A percentile compares a stretch with the other conserved stretches of the same genome.
Conservation (phyloP, 2,329 filamentous ascomycete species). For the Cladosporium austrohemisphaericum region DNA sequence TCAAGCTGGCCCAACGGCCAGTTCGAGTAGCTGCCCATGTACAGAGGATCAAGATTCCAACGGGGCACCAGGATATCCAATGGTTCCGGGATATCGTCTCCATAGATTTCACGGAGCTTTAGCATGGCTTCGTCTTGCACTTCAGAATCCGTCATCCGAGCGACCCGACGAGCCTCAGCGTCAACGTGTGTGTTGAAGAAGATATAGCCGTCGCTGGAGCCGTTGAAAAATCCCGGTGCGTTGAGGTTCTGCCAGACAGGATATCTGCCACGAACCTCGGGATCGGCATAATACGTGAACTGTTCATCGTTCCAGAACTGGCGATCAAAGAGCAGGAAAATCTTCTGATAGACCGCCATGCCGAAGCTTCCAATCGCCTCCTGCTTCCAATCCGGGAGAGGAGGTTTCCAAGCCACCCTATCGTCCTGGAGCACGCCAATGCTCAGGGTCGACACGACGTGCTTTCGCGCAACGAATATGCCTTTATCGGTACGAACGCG, state of each 20-base stretch:
- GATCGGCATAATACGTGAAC: conserved; percentile 53
- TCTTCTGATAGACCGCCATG: conserved; percentile 71
- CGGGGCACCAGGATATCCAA: conserved; percentile 59
- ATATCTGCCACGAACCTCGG: conserved; percentile 49
- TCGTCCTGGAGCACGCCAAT: conserved; percentile 64
- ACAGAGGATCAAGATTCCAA: conserved; percentile 51
- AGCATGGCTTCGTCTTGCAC: conserved; percentile 56
- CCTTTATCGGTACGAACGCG: conserved; percentile 27
- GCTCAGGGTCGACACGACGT: conserved; percentile 65
- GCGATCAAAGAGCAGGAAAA: conserved; percentile 65
- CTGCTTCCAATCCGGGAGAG: conserved; percentile 61
- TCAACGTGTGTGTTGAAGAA: conserved; percentile 62
- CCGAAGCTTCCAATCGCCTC: conserved; percentile 60
- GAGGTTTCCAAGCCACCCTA: conserved; percentile 55
- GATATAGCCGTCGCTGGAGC: conserved; percentile 55
- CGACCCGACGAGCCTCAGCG: conserved; percentile 54
- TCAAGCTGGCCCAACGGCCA: conserved; percentile 63
- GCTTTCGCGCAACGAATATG: conserved; percentile 40
- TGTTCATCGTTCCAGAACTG: conserved; percentile 61
- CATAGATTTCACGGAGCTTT: conserved; percentile 61
- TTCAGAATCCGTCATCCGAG: conserved; percentile 56
- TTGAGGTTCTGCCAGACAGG: conserved; percentile 64
- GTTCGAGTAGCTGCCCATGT: conserved; percentile 63
- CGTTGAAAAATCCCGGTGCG: conserved; percentile 50
- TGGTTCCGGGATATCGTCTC: conserved; percentile 56